A percentile compares a stretch with the other conserved stretches of the same genome.
phyloP scores from a whole-genome alignment of 345 rosid genomes.

The Eutrema japonicum region DNA sequence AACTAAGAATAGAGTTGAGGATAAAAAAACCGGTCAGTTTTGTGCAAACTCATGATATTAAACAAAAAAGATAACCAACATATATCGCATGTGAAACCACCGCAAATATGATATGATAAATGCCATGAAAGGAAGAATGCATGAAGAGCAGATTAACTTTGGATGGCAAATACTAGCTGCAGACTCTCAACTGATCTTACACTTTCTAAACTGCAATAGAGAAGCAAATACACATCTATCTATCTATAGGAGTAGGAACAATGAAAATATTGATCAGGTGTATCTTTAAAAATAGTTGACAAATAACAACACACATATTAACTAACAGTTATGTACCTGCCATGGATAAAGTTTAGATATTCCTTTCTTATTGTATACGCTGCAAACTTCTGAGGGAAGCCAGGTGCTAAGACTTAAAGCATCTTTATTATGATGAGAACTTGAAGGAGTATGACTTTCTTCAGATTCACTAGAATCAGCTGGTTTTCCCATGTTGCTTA shows the following conservation, averaged over 20 bases:
- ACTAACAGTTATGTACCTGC: slow-evolving; percentile 66
- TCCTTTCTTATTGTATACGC: slow-evolving; percentile 75
- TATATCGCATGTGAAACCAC: slow-evolving; percentile 12
- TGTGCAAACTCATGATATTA: slow-evolving; percentile 16
- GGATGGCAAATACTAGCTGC: slow-evolving; percentile 25
- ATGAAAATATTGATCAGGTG: slow-evolving; percentile 11
- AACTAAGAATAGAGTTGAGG: slow-evolving; percentile 5
- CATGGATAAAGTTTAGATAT: slow-evolving; percentile 83
- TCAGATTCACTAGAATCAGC: slow-evolving; percentile 44
- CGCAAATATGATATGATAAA: slow-evolving; percentile 4
- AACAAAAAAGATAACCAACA: slow-evolving; percentile 14
- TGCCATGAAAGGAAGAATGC: slow-evolving; percentile 23
- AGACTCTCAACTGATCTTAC: slow-evolving; percentile 18
- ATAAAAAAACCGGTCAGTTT: neutral
- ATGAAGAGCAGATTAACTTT: slow-evolving; percentile 16
- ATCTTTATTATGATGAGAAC: slow-evolving; percentile 55
- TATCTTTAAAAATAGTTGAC: slow-evolving; percentile 2
- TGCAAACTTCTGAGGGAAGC: slow-evolving; percentile 89
- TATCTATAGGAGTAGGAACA: slow-evolving; percentile 23
- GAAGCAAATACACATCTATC: slow-evolving; percentile 23
- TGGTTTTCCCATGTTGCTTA: slow-evolving; percentile 44
- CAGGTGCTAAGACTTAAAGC: slow-evolving; percentile 61
- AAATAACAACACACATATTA: slow-evolving; percentile 24
- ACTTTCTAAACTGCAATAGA: slow-evolving; percentile 18
- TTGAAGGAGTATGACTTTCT: slow-evolving; percentile 77